phyloP scores from a whole-genome alignment of 306 rosid genomes.

The Cicer yamashitae region DNA sequence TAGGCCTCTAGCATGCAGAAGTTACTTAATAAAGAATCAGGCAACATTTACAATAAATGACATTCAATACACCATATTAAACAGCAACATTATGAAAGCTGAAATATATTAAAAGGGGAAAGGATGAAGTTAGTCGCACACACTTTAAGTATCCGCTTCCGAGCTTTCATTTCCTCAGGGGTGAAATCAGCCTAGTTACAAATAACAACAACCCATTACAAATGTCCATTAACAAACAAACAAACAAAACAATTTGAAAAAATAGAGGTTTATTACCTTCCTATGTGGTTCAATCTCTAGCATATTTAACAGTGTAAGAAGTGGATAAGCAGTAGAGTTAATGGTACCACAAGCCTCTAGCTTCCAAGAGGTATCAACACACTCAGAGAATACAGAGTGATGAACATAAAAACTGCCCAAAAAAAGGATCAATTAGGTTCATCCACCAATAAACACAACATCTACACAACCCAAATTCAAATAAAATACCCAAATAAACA shows the following conservation, averaged over 20 bases:
- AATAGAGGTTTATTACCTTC: slow-evolving; percentile 48
- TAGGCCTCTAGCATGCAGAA: slow-evolving; percentile 10
- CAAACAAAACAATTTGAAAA: neutral
- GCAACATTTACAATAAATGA: neutral
- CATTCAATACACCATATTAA: neutral
- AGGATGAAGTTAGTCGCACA: neutral
- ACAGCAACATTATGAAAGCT: neutral
- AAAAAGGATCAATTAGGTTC: slow-evolving; percentile 9
- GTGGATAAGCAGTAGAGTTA: slow-evolving; percentile 66
- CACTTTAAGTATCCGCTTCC: slow-evolving; percentile 75
- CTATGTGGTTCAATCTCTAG: slow-evolving; percentile 65
- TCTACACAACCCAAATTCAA: neutral
- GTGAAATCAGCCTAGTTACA: slow-evolving; percentile 76
- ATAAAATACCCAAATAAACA: neutral
- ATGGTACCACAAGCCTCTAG: slow-evolving; percentile 59
- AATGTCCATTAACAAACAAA: slow-evolving; percentile 9
- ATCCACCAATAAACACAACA: neutral
- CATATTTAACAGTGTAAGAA: slow-evolving; percentile 62
- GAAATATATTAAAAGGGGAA: neutral
- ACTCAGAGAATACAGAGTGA: slow-evolving; percentile 50
- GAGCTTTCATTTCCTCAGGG: slow-evolving; percentile 77
- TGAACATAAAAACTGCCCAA: slow-evolving; percentile 72
- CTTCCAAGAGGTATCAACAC: slow-evolving; percentile 66
- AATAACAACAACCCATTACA: slow-evolving; percentile 14
- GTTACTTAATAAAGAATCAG: neutral